Conservation (phyloP, 805 yeast genomes). For the Myxozyma melibiosi region DNA sequence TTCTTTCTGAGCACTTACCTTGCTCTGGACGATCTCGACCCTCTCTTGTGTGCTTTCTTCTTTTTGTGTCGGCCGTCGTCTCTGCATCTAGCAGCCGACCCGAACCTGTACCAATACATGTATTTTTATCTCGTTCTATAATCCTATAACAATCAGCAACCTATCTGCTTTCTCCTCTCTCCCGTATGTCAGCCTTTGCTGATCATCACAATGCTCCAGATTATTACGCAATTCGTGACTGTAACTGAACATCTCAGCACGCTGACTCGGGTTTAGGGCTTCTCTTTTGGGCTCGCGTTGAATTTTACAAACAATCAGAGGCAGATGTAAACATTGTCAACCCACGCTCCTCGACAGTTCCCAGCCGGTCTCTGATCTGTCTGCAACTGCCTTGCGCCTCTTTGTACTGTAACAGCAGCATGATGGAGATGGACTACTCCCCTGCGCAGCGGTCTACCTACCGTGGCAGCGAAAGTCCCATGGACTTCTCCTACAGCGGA, state of each 20-base stretch:
- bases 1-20: background rate
- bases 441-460: background rate
- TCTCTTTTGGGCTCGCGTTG: background rate
- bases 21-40: too few relatives aligned
- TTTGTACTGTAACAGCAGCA: background rate
- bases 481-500: slow-evolving; percentile 25
- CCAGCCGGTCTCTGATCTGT: background rate
- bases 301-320: background rate
- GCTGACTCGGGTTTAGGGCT: background rate
- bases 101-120: slow-evolving; percentile 1
- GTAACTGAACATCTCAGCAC: background rate
- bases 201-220: background rate
- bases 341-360: background rate
- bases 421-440: slow-evolving; percentile 18
- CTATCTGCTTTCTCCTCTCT: background rate
- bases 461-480: slow-evolving; percentile 30
- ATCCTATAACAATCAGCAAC: too few relatives aligned
- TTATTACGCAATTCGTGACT: slow-evolving; percentile 2
- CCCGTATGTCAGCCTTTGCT: background rate
- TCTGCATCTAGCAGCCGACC: background rate
- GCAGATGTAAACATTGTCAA: background rate
- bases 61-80: background rate
- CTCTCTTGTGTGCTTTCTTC: too few relatives aligned
- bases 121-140: slow-evolving; percentile 1
- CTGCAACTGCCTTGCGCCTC: background rate